Conservation (phyloP, 228 moss, liverwort and hornwort genomes). For the Sphagnum fallax region DNA sequence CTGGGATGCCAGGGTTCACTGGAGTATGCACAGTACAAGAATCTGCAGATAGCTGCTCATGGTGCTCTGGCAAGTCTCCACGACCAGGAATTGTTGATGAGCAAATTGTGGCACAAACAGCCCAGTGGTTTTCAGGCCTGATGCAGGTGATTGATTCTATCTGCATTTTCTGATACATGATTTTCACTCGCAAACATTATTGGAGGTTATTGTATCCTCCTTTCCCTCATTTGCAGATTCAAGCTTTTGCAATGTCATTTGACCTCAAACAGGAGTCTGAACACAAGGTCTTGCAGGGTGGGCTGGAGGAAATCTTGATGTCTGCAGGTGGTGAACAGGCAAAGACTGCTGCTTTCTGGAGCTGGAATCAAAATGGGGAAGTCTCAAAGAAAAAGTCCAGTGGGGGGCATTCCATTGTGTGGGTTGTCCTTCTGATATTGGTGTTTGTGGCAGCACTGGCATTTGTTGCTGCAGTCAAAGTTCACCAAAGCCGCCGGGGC, state of each 20-base stretch:
- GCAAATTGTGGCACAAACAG: constrained; percentile 88
- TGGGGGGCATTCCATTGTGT: constrained; percentile 32
- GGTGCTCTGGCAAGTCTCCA: constrained; percentile 61
- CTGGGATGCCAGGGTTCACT: constrained; percentile 63
- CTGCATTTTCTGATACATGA: too few species aligned
- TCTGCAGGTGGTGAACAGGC: constrained; percentile 68
- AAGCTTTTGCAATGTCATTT: too few species aligned
- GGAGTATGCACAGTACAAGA: constrained; percentile 52
- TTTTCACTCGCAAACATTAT: too few species aligned
- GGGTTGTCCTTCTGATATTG: constrained; percentile 47
- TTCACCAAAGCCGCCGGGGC: constrained; percentile 64
- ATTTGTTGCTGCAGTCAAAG: constrained; percentile 52
- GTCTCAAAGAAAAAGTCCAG: constrained; percentile 23
- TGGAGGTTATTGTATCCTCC: too few species aligned
- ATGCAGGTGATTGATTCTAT: constrained; percentile 56
- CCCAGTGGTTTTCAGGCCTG: constrained; percentile 71
- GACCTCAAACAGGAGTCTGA: too few species aligned
- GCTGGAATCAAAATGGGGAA: constrained; percentile 50
- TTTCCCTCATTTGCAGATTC: too few species aligned
- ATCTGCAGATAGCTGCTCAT: constrained; percentile 43
- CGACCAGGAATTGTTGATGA: constrained; percentile 72
- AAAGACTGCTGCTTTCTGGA: constrained; percentile 46
- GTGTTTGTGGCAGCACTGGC: constrained; percentile 53
- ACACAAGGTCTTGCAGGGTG: constrained; percentile 43
- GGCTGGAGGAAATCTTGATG: constrained; percentile 71